Base-by-base conservation (phyloP, 164 flowering plant genomes). In the Nymphaea colorata region DNA sequence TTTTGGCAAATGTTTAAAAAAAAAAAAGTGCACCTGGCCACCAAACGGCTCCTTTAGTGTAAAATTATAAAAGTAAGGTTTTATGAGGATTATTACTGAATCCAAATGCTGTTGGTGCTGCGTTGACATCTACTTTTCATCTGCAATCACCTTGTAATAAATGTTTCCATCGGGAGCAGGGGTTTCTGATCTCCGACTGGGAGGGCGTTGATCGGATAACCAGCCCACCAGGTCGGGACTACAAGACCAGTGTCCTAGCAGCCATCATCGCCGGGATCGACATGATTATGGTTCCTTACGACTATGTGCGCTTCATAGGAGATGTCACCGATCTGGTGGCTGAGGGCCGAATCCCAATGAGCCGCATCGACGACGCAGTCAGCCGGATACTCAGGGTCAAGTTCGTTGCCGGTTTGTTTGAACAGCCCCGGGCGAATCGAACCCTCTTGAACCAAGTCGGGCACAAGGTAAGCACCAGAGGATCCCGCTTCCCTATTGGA, bases 301-400 rank as follows among this genome's bases (percentile, higher is more conserved):
- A 68, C 12, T 80, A 69, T 61, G 18, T 45, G 25, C 64, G 25
- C 43, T 77, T 76, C 69, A 67, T 78, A 14, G 44, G 43, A 5
- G 73, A 67, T 42, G 51, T 78, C 42, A 70, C 66, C 7, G 55
- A 45, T 10, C 76, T 71, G 17, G 76, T 78, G 3, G 14, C 64
- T 11, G 63, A 72, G 3, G 75, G 75, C 3, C 43, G 68, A 5
- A 65, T 80, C 16, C 69, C 81, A 4, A 57, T 72, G 59, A 18
- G 41, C 3, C 61, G 83, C 59, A 80, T 77, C 17, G 74, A 80
- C 16, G 80, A 80, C 60, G 82, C 82, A 0, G 82, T 80, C n/a
- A 68, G 64, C 41, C 72, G 83, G 68, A 80, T 78, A 12, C 64
- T 78, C 43, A 67, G 71, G 47, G 81, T 80, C 59, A 80, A 80